Evolutionary conservation across 805 yeast species (phyloP).

Genomic region (Cyberlindnera euphorbiiphila): DNA sequence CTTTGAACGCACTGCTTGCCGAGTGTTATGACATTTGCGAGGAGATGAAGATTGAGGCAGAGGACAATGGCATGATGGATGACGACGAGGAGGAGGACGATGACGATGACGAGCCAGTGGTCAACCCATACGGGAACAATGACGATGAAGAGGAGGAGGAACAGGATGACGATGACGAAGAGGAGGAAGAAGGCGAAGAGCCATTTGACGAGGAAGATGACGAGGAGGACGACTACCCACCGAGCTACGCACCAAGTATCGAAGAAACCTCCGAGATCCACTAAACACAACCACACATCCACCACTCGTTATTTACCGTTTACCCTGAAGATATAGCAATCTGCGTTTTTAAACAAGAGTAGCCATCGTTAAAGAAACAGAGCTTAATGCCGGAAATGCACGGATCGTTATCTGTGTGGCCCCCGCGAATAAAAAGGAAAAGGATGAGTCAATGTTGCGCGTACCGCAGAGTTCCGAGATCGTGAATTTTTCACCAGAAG

Average conservation of each 20-base stretch:
- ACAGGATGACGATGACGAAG: slow-evolving; percentile 26
- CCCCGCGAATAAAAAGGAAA: too few species aligned
- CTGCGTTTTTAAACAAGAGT: too few species aligned
- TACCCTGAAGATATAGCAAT: too few species aligned
- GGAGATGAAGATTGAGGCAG: slow-evolving; percentile 83
- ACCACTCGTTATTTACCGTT: too few species aligned
- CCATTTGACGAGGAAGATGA: too few species aligned
- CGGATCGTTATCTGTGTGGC: too few species aligned
- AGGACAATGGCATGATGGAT: slow-evolving; percentile 32
- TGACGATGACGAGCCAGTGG: slow-evolving; percentile 12
- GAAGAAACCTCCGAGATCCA: slow-evolving; percentile 14
- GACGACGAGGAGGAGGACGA: slow-evolving; percentile 28
- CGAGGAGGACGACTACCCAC: slow-evolving; percentile 29
- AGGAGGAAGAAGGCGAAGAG: slow-evolving; percentile 15
- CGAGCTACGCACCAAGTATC: slow-evolving; percentile 27
- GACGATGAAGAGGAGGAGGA: slow-evolving; percentile 36
- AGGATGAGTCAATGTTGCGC: slow-evolving; percentile 4
- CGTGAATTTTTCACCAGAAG: slow-evolving; percentile 1
- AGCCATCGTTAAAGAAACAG: too few species aligned
- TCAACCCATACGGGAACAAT: slow-evolving; percentile 29
- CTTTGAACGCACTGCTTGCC: slow-evolving; percentile 83
- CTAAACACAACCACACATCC: too few species aligned
- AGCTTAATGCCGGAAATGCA: too few species aligned
- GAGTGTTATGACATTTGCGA: slow-evolving; percentile 93
- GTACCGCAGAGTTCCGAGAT: background rate